Evolutionary conservation across 768 basidiomycete species (phyloP), one percentile per base, ranked within the genome.

Genomic region (Gymnopilus dilepis): DNA sequence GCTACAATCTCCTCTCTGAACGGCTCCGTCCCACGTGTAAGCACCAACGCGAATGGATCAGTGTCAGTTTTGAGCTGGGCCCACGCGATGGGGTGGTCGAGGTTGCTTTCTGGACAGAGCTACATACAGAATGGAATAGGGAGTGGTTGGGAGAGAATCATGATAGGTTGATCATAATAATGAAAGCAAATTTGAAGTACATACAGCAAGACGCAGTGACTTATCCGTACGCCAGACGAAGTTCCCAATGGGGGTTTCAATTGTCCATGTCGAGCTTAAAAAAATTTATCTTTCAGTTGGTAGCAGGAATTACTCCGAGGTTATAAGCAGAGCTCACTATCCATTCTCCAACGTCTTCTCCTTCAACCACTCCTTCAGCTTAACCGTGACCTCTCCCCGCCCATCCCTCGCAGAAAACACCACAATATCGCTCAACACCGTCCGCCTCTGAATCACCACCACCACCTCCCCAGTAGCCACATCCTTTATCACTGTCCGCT

Each of bases 1-100:
- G 61, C 50, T 3, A 62, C 51, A 19, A 62, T 57, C 31, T 62
- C 61, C 13, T 62, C 61, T 13, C 40, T 30, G 51, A 62, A 58
- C 0, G 37, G 47, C 15, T 62, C 56, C 7, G 56, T 52, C 15
- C 41, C 54, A 4, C 41, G 38, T 9, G 56, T 57, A 2, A 62
- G 30, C 8, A 62, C 43, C 1, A 62, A 40, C 4, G 50, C 38
- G 9, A 57, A 42, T 9, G 38, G 42, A 7, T 40, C 34, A 3
- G 54, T 48, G 4, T 51, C 26, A 3, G 31, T 42, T 26, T 43
- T 34, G 5, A 57, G 56, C 31, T 62, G 56, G 2, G 51, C 50
- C 61, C 61, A 62, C 3, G 56, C 61, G n/a, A 62, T 54, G 2
- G 61, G 61, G 15, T 53, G 34, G 2, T 58, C 48, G 1, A 53